phyloP scores from a whole-genome alignment of 257 asterid species.

The Fraxinus anomala region DNA sequence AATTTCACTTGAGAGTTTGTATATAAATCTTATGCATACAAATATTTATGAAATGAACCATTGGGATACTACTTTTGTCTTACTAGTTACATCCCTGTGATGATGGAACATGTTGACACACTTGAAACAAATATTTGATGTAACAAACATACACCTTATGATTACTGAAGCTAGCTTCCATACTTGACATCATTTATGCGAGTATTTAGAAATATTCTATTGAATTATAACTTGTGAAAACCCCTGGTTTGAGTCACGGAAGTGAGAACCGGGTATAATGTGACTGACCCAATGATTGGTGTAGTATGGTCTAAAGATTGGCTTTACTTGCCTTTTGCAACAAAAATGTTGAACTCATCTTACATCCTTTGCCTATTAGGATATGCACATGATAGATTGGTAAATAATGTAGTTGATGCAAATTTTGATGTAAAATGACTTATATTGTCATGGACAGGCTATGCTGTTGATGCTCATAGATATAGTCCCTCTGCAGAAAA shows the following conservation, averaged over 20 bases:
- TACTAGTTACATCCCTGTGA: background rate
- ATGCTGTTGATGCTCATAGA: background rate
- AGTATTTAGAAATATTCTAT: conserved; percentile 1
- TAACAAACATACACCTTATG: background rate
- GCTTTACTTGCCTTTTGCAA: conserved; percentile 2
- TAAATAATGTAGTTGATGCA: background rate
- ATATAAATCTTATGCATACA: background rate
- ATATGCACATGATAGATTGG: background rate
- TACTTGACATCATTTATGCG: conserved; percentile 12
- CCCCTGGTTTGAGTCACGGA: background rate
- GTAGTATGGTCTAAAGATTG: background rate
- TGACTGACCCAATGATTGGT: background rate
- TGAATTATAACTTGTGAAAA: conserved; percentile 5
- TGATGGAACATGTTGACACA: conserved; percentile 16
- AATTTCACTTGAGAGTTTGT: background rate
- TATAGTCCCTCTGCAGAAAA: conserved; percentile 3
- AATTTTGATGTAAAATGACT: background rate
- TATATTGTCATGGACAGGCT: background rate
- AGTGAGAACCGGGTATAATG: conserved; percentile 1
- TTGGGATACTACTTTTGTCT: background rate
- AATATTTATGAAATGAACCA: background rate
- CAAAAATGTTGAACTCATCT: background rate
- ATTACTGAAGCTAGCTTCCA: background rate
- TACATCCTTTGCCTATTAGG: background rate
- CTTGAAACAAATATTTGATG: background rate